These are phyloP conservation scores for Protomyces inouyei DNA, from an alignment of 1,139 yeast species.

Conservation along the genomic window DNA sequence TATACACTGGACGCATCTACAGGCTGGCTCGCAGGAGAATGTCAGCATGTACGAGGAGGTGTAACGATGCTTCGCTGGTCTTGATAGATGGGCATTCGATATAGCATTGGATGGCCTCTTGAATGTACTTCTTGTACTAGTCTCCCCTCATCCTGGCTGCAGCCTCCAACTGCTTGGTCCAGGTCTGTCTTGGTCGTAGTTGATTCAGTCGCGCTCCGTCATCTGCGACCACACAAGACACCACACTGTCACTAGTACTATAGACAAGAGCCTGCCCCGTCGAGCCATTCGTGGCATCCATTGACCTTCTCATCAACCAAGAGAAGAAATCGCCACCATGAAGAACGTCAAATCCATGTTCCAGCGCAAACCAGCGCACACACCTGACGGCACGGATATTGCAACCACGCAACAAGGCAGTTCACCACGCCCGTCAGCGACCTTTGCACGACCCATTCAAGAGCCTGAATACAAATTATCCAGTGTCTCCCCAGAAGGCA, in stretches of 20 bases:
- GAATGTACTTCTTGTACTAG: no score
- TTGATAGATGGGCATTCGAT: no score
- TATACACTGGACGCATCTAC: background rate
- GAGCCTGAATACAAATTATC: constrained; percentile 24
- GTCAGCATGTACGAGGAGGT: background rate
- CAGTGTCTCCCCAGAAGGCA: constrained; percentile 22
- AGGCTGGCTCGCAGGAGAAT: background rate
- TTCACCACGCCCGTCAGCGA: constrained; percentile 16
- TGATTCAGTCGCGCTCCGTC: no score
- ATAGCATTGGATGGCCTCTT: no score
- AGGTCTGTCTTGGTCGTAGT: no score
- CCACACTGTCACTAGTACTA: no score
- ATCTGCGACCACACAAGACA: no score
- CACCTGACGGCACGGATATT: background rate
- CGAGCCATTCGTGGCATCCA: no score
- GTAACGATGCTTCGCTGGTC: background rate
- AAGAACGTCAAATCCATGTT: background rate
- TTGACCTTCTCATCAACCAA: no score
- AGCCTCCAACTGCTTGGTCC: no score
- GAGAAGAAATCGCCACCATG: background rate
- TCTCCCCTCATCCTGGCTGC: no score
- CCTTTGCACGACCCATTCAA: background rate
- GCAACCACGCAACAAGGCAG: background rate
- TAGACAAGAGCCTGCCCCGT: no score
- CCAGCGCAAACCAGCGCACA: background rate